Evolutionary conservation across 2,329 filamentous ascomycete species (phyloP), one percentile per base, ranked within the genome.

Genomic region (Tolypocladium guangdongense): DNA sequence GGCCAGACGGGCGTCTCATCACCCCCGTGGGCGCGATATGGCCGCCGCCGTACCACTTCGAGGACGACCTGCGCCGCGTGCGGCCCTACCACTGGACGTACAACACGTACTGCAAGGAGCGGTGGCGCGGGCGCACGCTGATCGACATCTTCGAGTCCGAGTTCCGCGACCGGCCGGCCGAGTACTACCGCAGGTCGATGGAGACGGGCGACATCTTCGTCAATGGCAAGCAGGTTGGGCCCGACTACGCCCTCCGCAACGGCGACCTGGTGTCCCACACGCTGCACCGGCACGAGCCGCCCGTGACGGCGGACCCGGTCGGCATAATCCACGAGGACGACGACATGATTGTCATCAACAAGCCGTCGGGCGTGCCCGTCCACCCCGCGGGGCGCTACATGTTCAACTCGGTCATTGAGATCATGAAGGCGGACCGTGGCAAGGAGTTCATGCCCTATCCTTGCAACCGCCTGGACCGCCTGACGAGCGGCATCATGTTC

Each of bases 401-500:
- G 68, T 95, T 87, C 76, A 99, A 99, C 72, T 92, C 89, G 1
- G 81, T 99, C 47, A 80, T 95, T 39, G 91, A 97, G 74, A 96
- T 99, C 60, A 86, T 99, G 81, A 85, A 88, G 60, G 82, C 88
- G 2, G 87, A 96, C 64, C 74, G 82, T 38, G 75, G 78, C 0
- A 68, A 70, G 24, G 68, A 71, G 32, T 84, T 81, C 66, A 66
- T 77, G 51, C 78, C 82, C 1, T 71, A 81, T 56, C 83, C 93
- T 0, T 97, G 92, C 72, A 96, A 99, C 64, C 79, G 93, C n/a
- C 81, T 99, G 32, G 93, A 99, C 67, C 79, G 93, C 51, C 74
- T 99, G 62, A 99, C 93, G 0, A 96, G 90, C 62, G 93, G 93
- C 49, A 88, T 99, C 66, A 97, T 99, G 92, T 99, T 99, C 68